Base-by-base conservation (phyloP, 2,329 filamentous ascomycete genomes). In the Verticillium zaregamsianum region DNA sequence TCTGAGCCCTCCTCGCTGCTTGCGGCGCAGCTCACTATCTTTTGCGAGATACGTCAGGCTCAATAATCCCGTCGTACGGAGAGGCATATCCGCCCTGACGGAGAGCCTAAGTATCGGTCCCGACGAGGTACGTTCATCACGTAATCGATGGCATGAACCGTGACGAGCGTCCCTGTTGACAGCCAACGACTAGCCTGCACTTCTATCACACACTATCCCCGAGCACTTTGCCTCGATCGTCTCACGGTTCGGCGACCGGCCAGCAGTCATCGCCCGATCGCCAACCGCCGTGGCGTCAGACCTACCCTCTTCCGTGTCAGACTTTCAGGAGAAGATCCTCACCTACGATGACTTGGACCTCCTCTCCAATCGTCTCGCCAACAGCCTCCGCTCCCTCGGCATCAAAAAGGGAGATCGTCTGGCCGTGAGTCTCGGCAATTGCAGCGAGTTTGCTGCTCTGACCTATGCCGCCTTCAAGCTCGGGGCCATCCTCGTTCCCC, bases 381-480 rank as follows among this genome's bases (percentile, higher is more conserved):
- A 83, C 58, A 90, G 91, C 0, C 78, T 97, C 17, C 77, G 83
- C 28, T 85, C 84, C 0, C 77, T 89, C 0, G 92, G 92, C 3
- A 90, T 97, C 1, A 81, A 78, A 63, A 96, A 93, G 70, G 93
- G 92, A 5, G 90, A 96, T 72, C 84, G 92, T 35, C 91, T 98
- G 12, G 93, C 91, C 15, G 87, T 97, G 31, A 94, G 89, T 63
- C 78, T 97, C 59, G 94, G 94, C 17, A 98, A 97, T 75, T 89
- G 87, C 52, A 80, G 89, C 67, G 93, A 97, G 74, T 94, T 92
- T 72, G 92, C 91, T 3, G 88, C 89, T 58, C 83, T 95, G 23
- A 94, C 90, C 6, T 98, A 98, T 76, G 93, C 93, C 1, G 75
- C 95, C 60, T 97, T 94, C 80, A 98, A 98, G 76, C 83, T 98